Conservation (phyloP, 2,329 filamentous ascomycete genomes). For the Westerdykella sp. region DNA sequence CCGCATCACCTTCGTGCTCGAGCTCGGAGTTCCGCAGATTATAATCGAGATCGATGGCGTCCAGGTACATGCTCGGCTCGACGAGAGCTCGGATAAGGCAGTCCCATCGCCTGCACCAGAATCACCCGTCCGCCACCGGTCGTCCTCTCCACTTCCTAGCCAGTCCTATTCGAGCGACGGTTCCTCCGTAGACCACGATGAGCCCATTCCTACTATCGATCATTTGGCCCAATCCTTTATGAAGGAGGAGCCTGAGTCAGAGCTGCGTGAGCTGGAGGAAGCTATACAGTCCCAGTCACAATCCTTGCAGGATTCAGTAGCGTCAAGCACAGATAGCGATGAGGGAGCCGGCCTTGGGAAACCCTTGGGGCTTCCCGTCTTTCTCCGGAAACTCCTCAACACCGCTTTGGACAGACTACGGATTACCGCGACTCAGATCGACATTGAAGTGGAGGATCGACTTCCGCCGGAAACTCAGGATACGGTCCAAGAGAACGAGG, state of each 20-base stretch:
- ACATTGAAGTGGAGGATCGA: conserved; percentile 57
- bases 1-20: conserved; percentile 76
- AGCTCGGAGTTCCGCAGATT: conserved; percentile 81
- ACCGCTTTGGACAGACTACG: conserved; percentile 67
- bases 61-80: conserved; percentile 52
- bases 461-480: conserved; percentile 46
- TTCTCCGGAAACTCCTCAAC: conserved; percentile 66
- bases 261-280: conserved; percentile 62
- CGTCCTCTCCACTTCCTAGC: conserved; percentile 8
- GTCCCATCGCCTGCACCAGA: conserved; percentile 4
- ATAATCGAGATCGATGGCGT: conserved; percentile 75
- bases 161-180: conserved; percentile 12
- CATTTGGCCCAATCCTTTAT: conserved; percentile 74
- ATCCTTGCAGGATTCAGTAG: conserved; percentile 55
- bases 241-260: conserved; percentile 60
- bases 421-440: conserved; percentile 59
- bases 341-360: conserved; percentile 65
- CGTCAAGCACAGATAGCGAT: conserved; percentile 56
- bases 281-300: conserved; percentile 59
- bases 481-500: conserved; percentile 43
- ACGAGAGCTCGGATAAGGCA: conserved; percentile 11
- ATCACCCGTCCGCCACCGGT: conserved; percentile 1
- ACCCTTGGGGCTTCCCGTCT: conserved; percentile 60
- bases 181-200: conserved; percentile 22
- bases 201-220: conserved; percentile 58